Conservation (phyloP, 805 yeast species). For the Ogataea paraovalis region DNA sequence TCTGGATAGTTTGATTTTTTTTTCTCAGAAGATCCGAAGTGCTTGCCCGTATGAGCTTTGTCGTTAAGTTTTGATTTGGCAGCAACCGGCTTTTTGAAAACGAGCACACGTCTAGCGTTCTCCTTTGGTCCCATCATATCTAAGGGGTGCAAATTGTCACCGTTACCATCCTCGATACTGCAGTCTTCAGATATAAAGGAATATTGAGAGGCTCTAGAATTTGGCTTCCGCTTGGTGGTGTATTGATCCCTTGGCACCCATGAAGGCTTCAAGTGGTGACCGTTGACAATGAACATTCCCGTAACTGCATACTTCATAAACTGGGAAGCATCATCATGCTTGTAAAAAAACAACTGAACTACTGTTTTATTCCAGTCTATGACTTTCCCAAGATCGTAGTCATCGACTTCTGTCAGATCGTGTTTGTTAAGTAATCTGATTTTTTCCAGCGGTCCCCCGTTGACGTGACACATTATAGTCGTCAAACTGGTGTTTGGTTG, state of each 20-base stretch:
- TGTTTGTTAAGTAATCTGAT: constrained; percentile 30
- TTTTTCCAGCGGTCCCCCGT: constrained; percentile 69
- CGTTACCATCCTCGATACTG: constrained; percentile 8
- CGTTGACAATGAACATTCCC: constrained; percentile 58
- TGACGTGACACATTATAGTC: constrained; percentile 49
- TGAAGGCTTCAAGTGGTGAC: constrained; percentile 41
- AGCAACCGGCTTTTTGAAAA: constrained; percentile 38
- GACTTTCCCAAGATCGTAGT: constrained; percentile 11
- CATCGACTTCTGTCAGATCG: constrained; percentile 8
- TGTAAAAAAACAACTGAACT: constrained; percentile 49
- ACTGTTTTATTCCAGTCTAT: constrained; percentile 24
- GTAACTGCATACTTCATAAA: constrained; percentile 51
- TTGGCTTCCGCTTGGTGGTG: neutral
- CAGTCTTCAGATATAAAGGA: neutral
- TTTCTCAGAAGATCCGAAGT: constrained; percentile 9
- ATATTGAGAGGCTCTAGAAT: neutral
- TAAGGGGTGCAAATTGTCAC: constrained; percentile 3
- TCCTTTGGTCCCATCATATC: constrained; percentile 37
- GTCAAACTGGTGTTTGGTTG: constrained; percentile 39
- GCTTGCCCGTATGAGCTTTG: constrained; percentile 1
- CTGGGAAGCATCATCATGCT: constrained; percentile 46
- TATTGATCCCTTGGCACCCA: constrained; percentile 36
- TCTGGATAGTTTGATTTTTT: constrained; percentile 36
- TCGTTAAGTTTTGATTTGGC: constrained; percentile 19
- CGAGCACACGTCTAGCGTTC: constrained; percentile 51